Evolutionary conservation across 1,284 basidiomycete species (phyloP).

Genomic region (Naganishia sp.): DNA sequence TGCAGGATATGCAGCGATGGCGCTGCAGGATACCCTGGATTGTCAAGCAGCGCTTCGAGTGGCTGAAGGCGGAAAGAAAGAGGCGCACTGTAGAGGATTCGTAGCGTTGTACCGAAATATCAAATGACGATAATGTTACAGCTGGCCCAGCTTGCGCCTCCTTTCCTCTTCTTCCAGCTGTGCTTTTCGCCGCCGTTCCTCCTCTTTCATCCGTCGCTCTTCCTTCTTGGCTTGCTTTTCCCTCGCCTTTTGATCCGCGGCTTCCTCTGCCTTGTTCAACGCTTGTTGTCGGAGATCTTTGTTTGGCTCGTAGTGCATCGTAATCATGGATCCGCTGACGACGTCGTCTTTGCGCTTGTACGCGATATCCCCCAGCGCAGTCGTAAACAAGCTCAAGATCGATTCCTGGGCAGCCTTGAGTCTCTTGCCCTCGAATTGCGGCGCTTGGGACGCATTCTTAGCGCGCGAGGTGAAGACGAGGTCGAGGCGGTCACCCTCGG

Average conservation of each 20-base stretch:
- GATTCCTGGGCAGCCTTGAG: slow-evolving; percentile 66
- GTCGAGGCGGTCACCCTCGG: slow-evolving; percentile 48
- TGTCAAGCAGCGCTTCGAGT: slow-evolving; percentile 16
- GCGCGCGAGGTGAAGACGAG: slow-evolving; percentile 40
- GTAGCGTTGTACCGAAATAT: not conserved
- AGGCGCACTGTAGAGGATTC: not conserved
- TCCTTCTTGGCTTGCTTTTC: slow-evolving; percentile 98
- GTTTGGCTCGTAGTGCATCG: slow-evolving; percentile 82
- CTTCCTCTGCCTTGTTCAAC: slow-evolving; percentile 69
- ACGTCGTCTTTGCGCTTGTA: slow-evolving; percentile 92
- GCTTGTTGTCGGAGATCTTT: slow-evolving; percentile 87
- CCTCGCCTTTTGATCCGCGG: slow-evolving; percentile 75
- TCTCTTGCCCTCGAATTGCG: slow-evolving; percentile 23
- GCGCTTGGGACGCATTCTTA: slow-evolving; percentile 8
- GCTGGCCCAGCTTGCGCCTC: slow-evolving; percentile 96
- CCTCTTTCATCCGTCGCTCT: slow-evolving; percentile 97
- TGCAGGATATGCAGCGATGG: slow-evolving; percentile 21
- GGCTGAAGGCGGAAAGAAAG: slow-evolving; percentile 13
- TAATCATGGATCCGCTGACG: slow-evolving; percentile 62
- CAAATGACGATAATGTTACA: slow-evolving; percentile 76
- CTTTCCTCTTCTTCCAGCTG: slow-evolving; percentile 97
- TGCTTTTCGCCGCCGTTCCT: slow-evolving; percentile 87
- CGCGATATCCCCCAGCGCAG: slow-evolving; percentile 76
- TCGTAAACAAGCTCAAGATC: slow-evolving; percentile 59
- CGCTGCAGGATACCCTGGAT: slow-evolving; percentile 14